Conservation (phyloP, 495 filamentous ascomycete genomes). For the Trichodelitschia bisporula region DNA sequence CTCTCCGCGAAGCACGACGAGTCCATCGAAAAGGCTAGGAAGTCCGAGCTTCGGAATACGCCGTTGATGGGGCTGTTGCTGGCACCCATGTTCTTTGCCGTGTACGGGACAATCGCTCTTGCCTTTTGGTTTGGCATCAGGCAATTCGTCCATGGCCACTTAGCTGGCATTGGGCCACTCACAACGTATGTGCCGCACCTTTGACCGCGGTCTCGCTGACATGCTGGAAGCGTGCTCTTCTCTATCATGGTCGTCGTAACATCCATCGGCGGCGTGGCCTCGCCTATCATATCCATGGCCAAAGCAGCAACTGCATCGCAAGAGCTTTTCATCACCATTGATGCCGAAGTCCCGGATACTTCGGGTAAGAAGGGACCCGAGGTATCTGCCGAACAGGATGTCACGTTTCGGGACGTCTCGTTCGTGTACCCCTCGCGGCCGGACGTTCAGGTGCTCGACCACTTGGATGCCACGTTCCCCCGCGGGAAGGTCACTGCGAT, state of each 20-base stretch:
- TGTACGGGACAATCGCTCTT: constrained; percentile 11
- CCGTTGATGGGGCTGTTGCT: constrained; percentile 20
- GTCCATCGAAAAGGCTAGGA: constrained; percentile 32
- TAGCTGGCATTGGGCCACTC: constrained; percentile 4
- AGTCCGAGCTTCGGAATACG: constrained; percentile 24
- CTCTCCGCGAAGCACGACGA: constrained; percentile 25
- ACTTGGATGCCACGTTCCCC: constrained; percentile 6
- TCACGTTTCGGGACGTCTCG: constrained; percentile 8
- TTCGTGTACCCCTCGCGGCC: constrained; percentile 12
- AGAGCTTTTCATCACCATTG: constrained; percentile 10
- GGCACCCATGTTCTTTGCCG: constrained; percentile 8
- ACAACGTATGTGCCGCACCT: constrained; percentile 5
- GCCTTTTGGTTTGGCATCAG: constrained; percentile 15
- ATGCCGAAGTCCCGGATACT: constrained; percentile 8
- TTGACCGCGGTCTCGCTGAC: neutral
- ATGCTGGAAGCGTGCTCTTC: constrained; percentile 7
- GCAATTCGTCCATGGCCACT: constrained; percentile 7
- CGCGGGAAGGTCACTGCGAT: constrained; percentile 13
- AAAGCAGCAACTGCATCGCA: constrained; percentile 9
- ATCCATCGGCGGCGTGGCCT: constrained; percentile 4
- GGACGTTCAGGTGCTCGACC: constrained; percentile 9
- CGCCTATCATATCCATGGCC: constrained; percentile 8
- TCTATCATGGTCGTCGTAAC: constrained; percentile 9
- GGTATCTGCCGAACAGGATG: constrained; percentile 6
- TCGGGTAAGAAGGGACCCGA: constrained; percentile 10